Percentiles rank a stretch among this genome's conserved stretches.
These are phyloP conservation scores for Botryotinia calthae DNA, from an alignment of 2,329 filamentous ascomycete genomes.

Conservation along the genomic window DNA sequence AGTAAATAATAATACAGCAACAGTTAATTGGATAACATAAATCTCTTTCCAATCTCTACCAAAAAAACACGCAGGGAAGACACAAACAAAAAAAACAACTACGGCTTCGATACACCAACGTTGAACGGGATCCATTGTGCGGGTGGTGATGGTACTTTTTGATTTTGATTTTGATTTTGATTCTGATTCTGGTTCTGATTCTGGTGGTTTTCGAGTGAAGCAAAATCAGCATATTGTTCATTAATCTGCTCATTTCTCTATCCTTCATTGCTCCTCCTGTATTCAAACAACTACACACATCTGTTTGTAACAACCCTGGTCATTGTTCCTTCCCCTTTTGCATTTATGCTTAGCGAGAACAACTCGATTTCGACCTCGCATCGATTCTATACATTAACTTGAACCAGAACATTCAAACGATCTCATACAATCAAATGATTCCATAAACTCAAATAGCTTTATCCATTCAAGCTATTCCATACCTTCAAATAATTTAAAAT, in stretches of 20 bases:
- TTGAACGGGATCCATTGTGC: neutral
- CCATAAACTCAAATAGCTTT: neutral
- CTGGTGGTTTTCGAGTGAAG: neutral
- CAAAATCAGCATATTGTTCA: neutral
- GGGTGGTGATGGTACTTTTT: neutral
- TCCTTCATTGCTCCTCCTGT: neutral
- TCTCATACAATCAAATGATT: neutral
- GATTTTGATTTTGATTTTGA: fast-evolving
- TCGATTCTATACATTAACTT: neutral
- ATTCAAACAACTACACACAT: neutral
- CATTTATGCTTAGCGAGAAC: neutral
- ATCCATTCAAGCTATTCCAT: neutral
- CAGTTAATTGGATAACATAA: too few relatives aligned
- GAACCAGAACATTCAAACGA: neutral
- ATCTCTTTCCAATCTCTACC: too few relatives aligned
- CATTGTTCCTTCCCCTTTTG: neutral
- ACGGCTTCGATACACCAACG: too few relatives aligned
- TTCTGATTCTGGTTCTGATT: neutral
- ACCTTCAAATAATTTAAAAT: neutral
- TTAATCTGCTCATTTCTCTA: neutral
- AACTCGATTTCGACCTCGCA: neutral
- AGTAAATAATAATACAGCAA: too few relatives aligned
- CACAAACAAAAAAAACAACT: too few relatives aligned
- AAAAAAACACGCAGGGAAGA: too few relatives aligned
- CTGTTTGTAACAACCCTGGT: neutral